Evolutionary conservation across 306 rosid species (phyloP).

Genomic region (Gastrolobium bilobum): DNA sequence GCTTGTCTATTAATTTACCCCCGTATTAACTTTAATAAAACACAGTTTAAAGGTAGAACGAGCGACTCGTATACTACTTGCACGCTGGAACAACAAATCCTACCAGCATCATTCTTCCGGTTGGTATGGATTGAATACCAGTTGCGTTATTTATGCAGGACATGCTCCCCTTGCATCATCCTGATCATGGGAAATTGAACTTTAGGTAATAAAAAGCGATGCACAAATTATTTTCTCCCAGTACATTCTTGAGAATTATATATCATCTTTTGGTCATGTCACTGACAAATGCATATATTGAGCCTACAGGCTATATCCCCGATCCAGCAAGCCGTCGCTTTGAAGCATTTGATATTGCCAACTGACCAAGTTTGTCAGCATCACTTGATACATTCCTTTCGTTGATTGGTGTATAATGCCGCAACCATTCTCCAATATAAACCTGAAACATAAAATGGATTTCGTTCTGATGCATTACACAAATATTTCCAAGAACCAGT

Average conservation of each 20-base stretch:
- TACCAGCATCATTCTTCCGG: constrained; percentile 28
- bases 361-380: constrained; percentile 76
- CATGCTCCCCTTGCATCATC: constrained; percentile 35
- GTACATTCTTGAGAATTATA: constrained; percentile 4
- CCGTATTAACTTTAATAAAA: background rate
- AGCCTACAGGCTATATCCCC: constrained; percentile 54
- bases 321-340: constrained; percentile 79
- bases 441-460: constrained; percentile 61
- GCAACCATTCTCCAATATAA: constrained; percentile 84
- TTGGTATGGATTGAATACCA: constrained; percentile 23
- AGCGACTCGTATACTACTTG: background rate
- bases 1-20: constrained; percentile 22
- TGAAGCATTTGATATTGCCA: constrained; percentile 83
- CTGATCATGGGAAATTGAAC: constrained; percentile 8
- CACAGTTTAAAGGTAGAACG: constrained; percentile 8
- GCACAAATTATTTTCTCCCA: background rate
- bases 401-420: constrained; percentile 67
- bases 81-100: constrained; percentile 17
- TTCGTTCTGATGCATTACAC: background rate
- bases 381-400: constrained; percentile 59
- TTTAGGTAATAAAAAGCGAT: background rate
- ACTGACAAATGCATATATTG: background rate
- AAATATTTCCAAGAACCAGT: background rate
- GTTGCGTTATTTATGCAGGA: constrained; percentile 30
- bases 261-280: constrained; percentile 34